These are phyloP conservation scores for Dalbergia oliveri DNA, from an alignment of 306 rosid species.

Conservation along the genomic window DNA sequence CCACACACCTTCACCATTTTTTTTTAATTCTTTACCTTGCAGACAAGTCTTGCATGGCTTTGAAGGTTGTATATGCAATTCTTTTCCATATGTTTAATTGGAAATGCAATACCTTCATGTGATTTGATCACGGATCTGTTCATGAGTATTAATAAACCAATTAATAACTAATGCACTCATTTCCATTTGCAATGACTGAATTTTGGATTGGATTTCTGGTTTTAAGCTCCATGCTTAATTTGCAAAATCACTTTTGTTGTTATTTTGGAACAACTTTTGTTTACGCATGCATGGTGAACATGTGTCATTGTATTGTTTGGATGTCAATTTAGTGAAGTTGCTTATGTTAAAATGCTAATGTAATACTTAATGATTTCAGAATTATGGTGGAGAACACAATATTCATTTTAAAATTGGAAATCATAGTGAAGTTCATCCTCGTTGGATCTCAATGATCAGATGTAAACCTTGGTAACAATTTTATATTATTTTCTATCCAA, in stretches of 20 bases:
- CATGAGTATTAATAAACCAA: constrained; percentile 8
- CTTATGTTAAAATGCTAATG: constrained; percentile 22
- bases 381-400: constrained; percentile 22
- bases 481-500: neutral
- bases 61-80: too few species aligned
- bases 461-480: constrained; percentile 19
- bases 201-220: constrained; percentile 22
- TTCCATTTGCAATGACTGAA: constrained; percentile 29
- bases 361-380: constrained; percentile 40
- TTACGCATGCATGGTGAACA: neutral
- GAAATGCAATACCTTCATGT: too few species aligned
- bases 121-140: neutral
- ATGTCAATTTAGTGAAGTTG: constrained; percentile 19
- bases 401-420: constrained; percentile 21
- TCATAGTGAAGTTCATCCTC: constrained; percentile 11
- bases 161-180: neutral
- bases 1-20: neutral
- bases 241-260: neutral
- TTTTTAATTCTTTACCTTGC: constrained; percentile 13
- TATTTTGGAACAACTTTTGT: neutral
- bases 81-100: too few species aligned
- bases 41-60: neutral
- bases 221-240: constrained; percentile 7
- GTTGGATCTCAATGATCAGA: constrained; percentile 26
- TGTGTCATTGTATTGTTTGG: constrained; percentile 5